Conservation (phyloP, 306 rosid genomes). For the Astragalus membranaceus region DNA sequence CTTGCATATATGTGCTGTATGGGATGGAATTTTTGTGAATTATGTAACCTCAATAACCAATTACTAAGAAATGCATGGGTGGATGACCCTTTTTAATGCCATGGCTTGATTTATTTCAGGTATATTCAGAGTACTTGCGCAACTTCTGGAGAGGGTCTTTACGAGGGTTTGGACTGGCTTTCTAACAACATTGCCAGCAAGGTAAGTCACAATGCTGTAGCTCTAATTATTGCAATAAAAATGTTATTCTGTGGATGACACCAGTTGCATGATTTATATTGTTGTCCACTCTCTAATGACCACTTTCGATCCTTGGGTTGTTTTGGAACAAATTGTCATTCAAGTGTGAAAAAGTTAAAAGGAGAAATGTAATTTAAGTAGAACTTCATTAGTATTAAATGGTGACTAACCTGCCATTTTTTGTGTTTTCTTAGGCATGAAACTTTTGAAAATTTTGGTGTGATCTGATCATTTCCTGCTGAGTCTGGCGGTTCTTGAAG, state of each 20-base stretch:
- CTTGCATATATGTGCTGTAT: not conserved
- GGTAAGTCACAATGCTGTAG: conserved; percentile 37
- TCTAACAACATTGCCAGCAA: conserved; percentile 93
- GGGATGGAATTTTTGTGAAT: not conserved
- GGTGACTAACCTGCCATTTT: conserved; percentile 7
- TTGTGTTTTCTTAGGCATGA: conserved; percentile 44
- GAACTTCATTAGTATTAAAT: not conserved
- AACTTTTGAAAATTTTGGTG: conserved; percentile 22
- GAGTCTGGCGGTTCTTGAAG: conserved; percentile 31
- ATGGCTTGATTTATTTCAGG: conserved; percentile 48
- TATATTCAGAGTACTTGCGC: conserved; percentile 99
- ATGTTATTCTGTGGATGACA: not conserved
- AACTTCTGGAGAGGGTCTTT: conserved; percentile 96
- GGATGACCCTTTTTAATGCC: conserved; percentile 16
- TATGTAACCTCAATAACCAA: not conserved
- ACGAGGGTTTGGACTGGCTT: conserved; percentile 93
- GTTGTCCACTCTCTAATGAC: not conserved
- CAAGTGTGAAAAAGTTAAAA: not conserved
- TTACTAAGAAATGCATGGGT: not conserved
- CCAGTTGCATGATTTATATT: not conserved
- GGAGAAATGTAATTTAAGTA: not conserved
- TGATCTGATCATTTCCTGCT: conserved; percentile 21
- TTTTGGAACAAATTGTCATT: not conserved
- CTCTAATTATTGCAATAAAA: not conserved
- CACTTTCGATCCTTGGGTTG: not conserved